Base-by-base conservation (phyloP, 805 yeast species). In the Suhomyces tanzawaensis region DNA sequence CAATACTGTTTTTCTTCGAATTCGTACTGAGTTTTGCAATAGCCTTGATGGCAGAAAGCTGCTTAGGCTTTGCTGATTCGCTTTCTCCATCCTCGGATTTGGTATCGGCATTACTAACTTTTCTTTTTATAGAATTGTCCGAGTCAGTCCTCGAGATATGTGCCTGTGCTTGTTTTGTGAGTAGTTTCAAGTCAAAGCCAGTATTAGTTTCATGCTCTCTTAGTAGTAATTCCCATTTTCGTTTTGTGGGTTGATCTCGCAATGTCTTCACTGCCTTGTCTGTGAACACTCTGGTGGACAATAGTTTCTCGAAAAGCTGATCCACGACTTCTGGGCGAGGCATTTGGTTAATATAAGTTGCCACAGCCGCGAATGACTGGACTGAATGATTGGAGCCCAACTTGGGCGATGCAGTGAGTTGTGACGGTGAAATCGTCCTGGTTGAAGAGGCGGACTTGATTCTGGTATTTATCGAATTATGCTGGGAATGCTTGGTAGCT, bases 151-250 rank as follows among this genome's bases (percentile, higher is more conserved):
- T 7, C 19, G 31, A 28, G 17, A 13, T 5, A 11, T 31, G 13
- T 3, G 29, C 17, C 13, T 37, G 33, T 2, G 41, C 39, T 21
- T 47, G 51, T 7, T 28, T 38, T 15, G 55, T 44, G 26, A 61
- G 47, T 0, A 52, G 32, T n/a, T 44, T 51, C 28, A 69, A 55
- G 38, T 69, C 71, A 36, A 69, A 68, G 8, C 53, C 53, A 2
- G 55, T 40, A 40, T 68, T 69, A 4, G 59, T 55, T 45, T 68
- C 71, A 42, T 56, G 60, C 43, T 69, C 74, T 29, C 66, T 46
- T n/a, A 69, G 47, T 11, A 69, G 49, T 11, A 69, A 51, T 45
- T 69, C 73, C 74, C 74, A 69, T 45, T 69, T 69, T 17, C 74
- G 45, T 34, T 52, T 58, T 3, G 63, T 51, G 4, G 71, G 51